Percentiles rank a stretch among this genome's conserved stretches.
These are phyloP conservation scores for Cerrena zonata DNA, from an alignment of 1,284 basidiomycete species.

Conservation along the genomic window DNA sequence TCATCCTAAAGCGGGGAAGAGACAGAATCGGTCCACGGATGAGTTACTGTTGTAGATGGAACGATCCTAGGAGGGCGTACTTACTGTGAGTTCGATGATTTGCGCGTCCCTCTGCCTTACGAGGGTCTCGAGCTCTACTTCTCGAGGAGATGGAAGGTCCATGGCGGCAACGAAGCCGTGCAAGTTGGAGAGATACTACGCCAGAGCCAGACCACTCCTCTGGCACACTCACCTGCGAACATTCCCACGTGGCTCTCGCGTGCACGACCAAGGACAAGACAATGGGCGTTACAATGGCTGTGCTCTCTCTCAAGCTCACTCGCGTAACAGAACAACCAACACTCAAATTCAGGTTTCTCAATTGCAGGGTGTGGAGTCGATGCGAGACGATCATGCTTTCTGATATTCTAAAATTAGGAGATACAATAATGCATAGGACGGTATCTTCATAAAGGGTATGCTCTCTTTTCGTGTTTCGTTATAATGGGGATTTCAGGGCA, in stretches of 20 bases:
- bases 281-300: too few species aligned
- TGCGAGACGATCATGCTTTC: too few species aligned
- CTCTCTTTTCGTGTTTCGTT: not conserved
- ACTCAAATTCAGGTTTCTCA: constrained; percentile 1
- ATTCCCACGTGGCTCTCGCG: constrained; percentile 24
- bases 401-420: too few species aligned
- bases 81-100: constrained; percentile 61
- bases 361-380: too few species aligned
- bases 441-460: not conserved
- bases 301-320: not conserved
- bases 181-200: constrained; percentile 19
- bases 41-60: constrained; percentile 11
- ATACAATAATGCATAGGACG: not conserved
- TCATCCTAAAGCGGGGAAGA: constrained; percentile 50
- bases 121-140: constrained; percentile 71
- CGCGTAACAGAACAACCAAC: too few species aligned
- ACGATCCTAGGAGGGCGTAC: constrained; percentile 22
- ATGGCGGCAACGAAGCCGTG: constrained; percentile 31
- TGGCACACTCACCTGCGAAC: constrained; percentile 20
- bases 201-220: constrained; percentile 19
- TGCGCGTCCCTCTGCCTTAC: constrained; percentile 67
- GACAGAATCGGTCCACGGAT: constrained; percentile 13
- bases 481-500: too few species aligned
- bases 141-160: constrained; percentile 65
- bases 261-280: too few species aligned